Base-by-base conservation (phyloP, 2,329 filamentous ascomycete genomes). In the Penicillium sp. region DNA sequence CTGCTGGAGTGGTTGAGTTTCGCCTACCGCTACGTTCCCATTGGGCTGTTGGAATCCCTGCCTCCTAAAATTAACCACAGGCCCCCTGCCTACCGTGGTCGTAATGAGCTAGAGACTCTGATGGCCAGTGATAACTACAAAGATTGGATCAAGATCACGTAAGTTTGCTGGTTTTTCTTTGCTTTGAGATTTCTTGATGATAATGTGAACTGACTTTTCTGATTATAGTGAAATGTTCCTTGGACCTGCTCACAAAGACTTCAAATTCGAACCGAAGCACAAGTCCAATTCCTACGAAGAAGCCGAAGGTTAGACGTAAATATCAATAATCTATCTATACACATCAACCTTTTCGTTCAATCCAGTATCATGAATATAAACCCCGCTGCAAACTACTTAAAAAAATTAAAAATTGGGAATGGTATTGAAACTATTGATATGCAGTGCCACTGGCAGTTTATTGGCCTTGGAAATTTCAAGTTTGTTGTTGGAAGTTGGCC, bases 91-190 rank as follows among this genome's bases (percentile, higher is more conserved):
- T 99, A 89, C 69, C 83, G 79, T 63, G 92, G 93, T 17, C 81
- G 94, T 52, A 88, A 94, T 72, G 94, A 99, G 47, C 74, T 99
- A 68, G 94, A 99, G 81, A 96, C 90, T n/a, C 76, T 99, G 59
- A 81, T 99, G 75, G 87, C 87, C 12, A 97, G 91, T 74, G 84
- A 85, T 58, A 91, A 97, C 74, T 97, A 96, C 76, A 89, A 88
- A 76, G 94, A 99, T 73, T 99, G 94, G 94, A 91, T 99, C 71
- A 97, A 96, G 79, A 95, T 99, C 66, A 95, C 87, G 91, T 94
- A 83, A 71, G 85, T 80, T 26, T 40, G 6, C 5, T 3, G 9
- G n/a, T 13, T 26, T 54, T 46, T 50, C 17, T 52, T 41, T 33
- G 8, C 48, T 46, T 30, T 49, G 65, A 13, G 9, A 24, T 24